Conservation (phyloP, 768 basidiomycete species). For the Gymnopilus dilepis region DNA sequence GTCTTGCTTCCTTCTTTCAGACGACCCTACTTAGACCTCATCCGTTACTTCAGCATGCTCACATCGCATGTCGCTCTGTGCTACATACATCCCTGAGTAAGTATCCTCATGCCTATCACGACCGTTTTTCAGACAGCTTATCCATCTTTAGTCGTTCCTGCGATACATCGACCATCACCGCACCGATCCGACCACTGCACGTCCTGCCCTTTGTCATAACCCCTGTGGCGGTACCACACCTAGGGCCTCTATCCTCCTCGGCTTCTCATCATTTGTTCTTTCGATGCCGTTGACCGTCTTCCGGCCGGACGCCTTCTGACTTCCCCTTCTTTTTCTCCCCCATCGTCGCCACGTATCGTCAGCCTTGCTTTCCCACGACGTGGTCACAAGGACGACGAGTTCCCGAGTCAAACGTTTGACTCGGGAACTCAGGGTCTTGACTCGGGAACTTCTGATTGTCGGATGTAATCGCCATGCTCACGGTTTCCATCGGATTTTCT, state of each 20-base stretch:
- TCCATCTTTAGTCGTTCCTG: too few species aligned
- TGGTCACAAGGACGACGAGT: constrained; percentile 35
- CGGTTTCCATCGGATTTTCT: not conserved
- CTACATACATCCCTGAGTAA: too few species aligned
- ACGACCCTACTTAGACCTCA: too few species aligned
- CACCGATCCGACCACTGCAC: too few species aligned
- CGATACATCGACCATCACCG: too few species aligned
- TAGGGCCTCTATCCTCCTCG: too few species aligned
- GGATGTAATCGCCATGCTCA: constrained; percentile 5
- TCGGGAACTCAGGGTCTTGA: constrained; percentile 42
- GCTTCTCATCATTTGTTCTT: not conserved
- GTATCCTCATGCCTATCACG: too few species aligned
- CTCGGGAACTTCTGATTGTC: constrained; percentile 40
- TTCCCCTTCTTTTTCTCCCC: not conserved
- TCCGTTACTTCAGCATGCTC: too few species aligned
- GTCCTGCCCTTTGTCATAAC: not conserved
- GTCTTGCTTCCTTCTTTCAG: too few species aligned
- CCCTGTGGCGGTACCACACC: too few species aligned
- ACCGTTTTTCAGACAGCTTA: too few species aligned
- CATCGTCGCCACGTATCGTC: constrained; percentile 1
- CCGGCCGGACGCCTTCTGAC: not conserved
- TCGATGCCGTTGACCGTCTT: not conserved
- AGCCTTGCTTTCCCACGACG: constrained; percentile 10
- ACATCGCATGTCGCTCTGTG: too few species aligned
- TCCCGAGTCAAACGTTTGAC: constrained; percentile 48